Evolutionary conservation across 2,329 filamentous ascomycete species (phyloP).

Genomic region (Xylogone sp.): DNA sequence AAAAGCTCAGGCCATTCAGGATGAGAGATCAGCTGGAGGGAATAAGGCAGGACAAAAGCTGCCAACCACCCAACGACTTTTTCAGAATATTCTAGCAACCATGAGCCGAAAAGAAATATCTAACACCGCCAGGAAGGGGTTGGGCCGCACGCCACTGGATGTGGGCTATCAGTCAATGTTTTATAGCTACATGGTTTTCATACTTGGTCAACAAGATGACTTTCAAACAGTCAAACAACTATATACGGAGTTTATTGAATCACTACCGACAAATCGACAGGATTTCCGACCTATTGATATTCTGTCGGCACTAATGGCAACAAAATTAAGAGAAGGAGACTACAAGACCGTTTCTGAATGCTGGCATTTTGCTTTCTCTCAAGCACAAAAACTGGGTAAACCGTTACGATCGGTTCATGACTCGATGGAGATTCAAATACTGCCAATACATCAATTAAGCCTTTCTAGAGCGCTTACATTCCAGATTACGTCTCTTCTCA

Average conservation of each 20-base stretch:
- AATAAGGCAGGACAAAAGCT: constrained; percentile 17
- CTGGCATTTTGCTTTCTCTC: constrained; percentile 60
- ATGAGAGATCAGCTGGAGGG: constrained; percentile 12
- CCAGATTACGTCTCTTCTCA: constrained; percentile 46
- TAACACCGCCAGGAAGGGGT: constrained; percentile 19
- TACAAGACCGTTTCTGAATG: constrained; percentile 58
- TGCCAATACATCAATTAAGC: constrained; percentile 35
- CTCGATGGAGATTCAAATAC: constrained; percentile 12
- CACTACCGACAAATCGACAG: constrained; percentile 32
- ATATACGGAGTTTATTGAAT: constrained; percentile 47
- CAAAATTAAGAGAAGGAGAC: constrained; percentile 54
- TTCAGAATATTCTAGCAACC: constrained; percentile 15
- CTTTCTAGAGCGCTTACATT: constrained; percentile 37
- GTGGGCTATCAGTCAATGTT: constrained; percentile 32
- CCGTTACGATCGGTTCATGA: constrained; percentile 14
- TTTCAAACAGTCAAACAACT: constrained; percentile 49
- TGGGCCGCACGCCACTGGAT: constrained; percentile 15
- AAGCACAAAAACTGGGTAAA: constrained; percentile 42
- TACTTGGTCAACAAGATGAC: constrained; percentile 44
- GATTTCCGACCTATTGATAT: constrained; percentile 48
- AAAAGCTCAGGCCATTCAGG: constrained; percentile 24
- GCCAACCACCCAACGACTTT: constrained; percentile 20
- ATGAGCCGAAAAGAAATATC: constrained; percentile 23
- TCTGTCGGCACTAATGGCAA: constrained; percentile 64
- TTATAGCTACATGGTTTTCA: constrained; percentile 51